phyloP scores from a whole-genome alignment of 192 early-diverging fungal species.

The Dissophora globulifera region DNA sequence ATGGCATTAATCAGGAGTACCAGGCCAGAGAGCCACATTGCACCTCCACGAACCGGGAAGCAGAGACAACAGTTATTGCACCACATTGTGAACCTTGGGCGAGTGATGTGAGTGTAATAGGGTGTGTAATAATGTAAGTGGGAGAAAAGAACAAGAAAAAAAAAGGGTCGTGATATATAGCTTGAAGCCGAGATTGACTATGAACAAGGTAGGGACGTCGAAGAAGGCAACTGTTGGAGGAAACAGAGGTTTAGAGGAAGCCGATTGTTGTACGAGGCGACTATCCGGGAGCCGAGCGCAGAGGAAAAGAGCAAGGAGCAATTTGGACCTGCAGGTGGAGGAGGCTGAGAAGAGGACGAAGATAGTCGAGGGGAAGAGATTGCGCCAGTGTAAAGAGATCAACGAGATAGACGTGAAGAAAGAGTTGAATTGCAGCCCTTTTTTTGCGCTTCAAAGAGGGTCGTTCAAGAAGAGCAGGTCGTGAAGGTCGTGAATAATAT shows the following conservation, averaged over 20 bases:
- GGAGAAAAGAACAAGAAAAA: background rate
- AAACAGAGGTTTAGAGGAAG: background rate
- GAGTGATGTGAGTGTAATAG: background rate
- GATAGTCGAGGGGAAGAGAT: conserved; percentile 5
- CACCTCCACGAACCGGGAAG: conserved; percentile 49
- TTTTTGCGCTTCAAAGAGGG: background rate
- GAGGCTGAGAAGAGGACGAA: too few species aligned
- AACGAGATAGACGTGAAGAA: background rate
- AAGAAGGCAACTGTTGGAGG: too few species aligned
- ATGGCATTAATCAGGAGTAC: conserved; percentile 28
- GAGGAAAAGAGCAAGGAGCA: background rate
- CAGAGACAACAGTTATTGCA: conserved; percentile 54
- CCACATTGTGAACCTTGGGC: conserved; percentile 26
- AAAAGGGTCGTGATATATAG: background rate
- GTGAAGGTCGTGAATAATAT: background rate
- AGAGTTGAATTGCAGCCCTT: background rate
- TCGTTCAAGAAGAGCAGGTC: background rate
- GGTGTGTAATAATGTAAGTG: background rate
- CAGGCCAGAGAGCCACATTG: conserved; percentile 36
- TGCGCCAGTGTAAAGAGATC: background rate
- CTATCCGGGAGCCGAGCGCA: background rate
- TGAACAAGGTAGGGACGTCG: too few species aligned
- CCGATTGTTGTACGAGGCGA: conserved; percentile 2
- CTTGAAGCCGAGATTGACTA: background rate
- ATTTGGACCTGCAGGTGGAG: background rate